These are phyloP conservation scores for Cryomyces antarcticus DNA, from an alignment of 495 filamentous ascomycete genomes.

Conservation along the genomic window DNA sequence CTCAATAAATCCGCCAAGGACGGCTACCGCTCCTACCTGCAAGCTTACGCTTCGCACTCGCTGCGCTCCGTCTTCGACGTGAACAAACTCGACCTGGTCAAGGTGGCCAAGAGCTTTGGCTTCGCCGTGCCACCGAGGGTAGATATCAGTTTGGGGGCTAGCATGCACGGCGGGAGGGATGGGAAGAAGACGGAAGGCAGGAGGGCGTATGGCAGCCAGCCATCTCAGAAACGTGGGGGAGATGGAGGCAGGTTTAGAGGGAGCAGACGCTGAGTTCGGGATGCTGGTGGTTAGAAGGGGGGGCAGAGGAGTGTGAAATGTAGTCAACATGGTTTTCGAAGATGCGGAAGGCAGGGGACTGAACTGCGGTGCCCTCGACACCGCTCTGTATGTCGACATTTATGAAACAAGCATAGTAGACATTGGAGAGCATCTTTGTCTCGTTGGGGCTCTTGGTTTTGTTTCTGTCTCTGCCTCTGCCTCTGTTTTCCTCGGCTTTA, in stretches of 20 bases:
- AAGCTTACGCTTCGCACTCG: constrained; percentile 84
- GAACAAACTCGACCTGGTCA: constrained; percentile 76
- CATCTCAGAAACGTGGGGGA: constrained; percentile 23
- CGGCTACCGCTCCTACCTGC: constrained; percentile 65
- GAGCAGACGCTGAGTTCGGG: neutral
- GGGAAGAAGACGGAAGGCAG: constrained; percentile 64
- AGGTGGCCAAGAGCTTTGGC: constrained; percentile 87
- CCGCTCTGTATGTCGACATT: no score
- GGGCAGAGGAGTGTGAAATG: no score
- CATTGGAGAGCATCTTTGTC: no score
- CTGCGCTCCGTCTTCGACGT: constrained; percentile 84
- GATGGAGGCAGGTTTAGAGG: neutral
- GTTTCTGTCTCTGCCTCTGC: no score
- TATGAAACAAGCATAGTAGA: no score
- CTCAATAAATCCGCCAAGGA: constrained; percentile 70
- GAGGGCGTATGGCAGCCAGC: constrained; percentile 64
- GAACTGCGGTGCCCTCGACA: no score
- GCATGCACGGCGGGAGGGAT: constrained; percentile 67
- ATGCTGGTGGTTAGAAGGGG: no score
- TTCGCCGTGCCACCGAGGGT: constrained; percentile 78
- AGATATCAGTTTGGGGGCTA: constrained; percentile 71
- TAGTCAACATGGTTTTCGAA: no score
- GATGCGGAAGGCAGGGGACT: no score
- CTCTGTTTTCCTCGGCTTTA: no score
- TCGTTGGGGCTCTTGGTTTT: no score